phyloP scores from a whole-genome alignment of 352 stramenopile genomes.

The Phytophthora boehmeriae region DNA sequence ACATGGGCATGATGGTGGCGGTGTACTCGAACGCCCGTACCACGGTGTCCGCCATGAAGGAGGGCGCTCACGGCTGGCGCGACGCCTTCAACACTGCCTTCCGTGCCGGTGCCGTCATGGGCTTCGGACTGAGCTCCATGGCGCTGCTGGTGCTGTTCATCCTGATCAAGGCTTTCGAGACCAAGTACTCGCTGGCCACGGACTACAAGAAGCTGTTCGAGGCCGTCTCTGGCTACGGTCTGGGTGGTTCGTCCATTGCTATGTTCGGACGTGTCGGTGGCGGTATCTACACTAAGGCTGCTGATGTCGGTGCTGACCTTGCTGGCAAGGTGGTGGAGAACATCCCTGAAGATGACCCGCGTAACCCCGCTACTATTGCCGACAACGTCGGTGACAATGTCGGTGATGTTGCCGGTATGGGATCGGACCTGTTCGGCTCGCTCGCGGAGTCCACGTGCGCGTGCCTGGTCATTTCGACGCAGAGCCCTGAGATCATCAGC shows the following conservation, averaged over 20 bases:
- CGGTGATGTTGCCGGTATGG: constrained; percentile 99
- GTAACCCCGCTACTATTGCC: constrained; percentile 99
- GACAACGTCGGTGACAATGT: constrained; percentile 99
- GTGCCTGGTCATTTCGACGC: constrained; percentile 96
- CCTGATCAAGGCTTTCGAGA: constrained; percentile 94
- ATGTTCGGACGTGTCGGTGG: constrained; percentile 99
- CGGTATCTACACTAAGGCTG: constrained; percentile 99
- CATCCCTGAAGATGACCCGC: constrained; percentile 99
- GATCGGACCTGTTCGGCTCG: constrained; percentile 99
- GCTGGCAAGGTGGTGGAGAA: constrained; percentile 99
- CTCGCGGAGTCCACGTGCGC: constrained; percentile 99
- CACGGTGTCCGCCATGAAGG: constrained; percentile 96
- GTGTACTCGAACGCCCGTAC: constrained; percentile 99
- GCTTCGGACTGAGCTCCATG: constrained; percentile 97
- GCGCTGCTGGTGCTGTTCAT: constrained; percentile 98
- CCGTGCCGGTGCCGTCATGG: constrained; percentile 98
- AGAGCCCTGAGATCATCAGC: constrained; percentile 89
- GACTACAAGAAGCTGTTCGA: constrained; percentile 94
- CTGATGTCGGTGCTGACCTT: constrained; percentile 99
- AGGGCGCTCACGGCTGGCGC: constrained; percentile 92
- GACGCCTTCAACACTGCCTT: constrained; percentile 98
- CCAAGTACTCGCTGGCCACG: constrained; percentile 88
- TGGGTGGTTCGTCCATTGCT: constrained; percentile 98
- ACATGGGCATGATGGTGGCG: constrained; percentile 99
- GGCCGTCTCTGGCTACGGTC: constrained; percentile 96